phyloP scores from a whole-genome alignment of 257 asterid genomes.

The Penstemon newberryi region DNA sequence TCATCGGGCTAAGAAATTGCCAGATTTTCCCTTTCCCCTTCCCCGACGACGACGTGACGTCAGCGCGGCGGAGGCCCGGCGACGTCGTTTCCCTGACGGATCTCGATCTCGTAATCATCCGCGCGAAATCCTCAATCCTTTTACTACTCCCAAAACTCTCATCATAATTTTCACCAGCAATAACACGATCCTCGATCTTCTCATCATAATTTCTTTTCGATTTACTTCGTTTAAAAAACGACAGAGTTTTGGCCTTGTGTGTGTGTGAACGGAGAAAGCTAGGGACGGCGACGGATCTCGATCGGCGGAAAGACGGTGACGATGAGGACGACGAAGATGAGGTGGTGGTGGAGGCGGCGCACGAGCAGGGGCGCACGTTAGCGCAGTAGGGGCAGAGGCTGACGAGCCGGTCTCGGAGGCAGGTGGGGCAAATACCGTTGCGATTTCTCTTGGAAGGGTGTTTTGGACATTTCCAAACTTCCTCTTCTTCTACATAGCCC shows the following conservation, averaged over 20 bases:
- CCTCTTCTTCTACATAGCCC: conserved; percentile 10
- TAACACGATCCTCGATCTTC: neutral
- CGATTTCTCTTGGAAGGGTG: conserved; percentile 18
- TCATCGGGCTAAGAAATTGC: neutral
- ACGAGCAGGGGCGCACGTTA: neutral
- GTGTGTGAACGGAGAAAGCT: neutral
- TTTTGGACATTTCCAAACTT: conserved; percentile 20
- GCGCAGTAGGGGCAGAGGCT: conserved; percentile 3
- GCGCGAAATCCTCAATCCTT: neutral
- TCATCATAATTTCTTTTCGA: neutral
- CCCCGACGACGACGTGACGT: neutral
- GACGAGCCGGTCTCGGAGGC: conserved; percentile 12
- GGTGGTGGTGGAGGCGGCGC: neutral
- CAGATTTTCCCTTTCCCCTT: neutral
- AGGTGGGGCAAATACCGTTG: conserved; percentile 18
- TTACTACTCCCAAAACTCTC: neutral
- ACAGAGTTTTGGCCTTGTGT: neutral
- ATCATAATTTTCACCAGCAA: neutral
- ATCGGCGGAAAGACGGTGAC: neutral
- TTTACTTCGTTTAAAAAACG: neutral
- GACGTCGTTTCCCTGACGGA: neutral
- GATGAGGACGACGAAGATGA: neutral
- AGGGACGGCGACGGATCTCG: neutral
- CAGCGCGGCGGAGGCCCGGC: neutral
- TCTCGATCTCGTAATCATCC: neutral